Conservation (phyloP, 2,329 filamentous ascomycete genomes). For the Paraphoma chrysanthemicola region DNA sequence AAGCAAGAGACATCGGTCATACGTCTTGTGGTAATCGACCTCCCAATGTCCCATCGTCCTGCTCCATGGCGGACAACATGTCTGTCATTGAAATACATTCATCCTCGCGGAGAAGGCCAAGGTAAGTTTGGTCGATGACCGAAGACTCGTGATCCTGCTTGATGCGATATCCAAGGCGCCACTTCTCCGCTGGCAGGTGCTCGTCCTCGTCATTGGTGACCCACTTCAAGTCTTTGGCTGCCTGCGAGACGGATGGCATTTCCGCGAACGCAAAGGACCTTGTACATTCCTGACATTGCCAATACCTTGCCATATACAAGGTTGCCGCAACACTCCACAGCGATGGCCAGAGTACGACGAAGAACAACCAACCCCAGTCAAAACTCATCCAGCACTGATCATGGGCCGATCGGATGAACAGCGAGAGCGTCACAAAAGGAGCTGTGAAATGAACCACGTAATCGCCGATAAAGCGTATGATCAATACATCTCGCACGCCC, state of each 20-base stretch:
- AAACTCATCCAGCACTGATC: not conserved
- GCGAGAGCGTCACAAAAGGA: not conserved
- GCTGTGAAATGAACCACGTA: not conserved
- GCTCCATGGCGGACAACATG: not conserved
- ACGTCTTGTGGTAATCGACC: not conserved
- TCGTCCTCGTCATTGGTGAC: not conserved
- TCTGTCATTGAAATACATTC: not conserved
- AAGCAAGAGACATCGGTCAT: too few species aligned
- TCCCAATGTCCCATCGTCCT: not conserved
- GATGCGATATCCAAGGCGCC: not conserved
- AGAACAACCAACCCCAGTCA: conserved; percentile 1
- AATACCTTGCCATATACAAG: not conserved
- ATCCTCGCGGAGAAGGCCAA: not conserved
- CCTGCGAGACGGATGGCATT: not conserved
- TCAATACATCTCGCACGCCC: not conserved
- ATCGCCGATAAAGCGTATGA: not conserved
- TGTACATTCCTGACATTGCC: not conserved
- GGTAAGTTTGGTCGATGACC: not conserved
- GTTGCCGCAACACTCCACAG: not conserved
- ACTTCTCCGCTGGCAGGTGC: not conserved
- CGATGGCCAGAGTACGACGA: not conserved
- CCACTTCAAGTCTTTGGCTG: not conserved
- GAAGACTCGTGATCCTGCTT: not conserved
- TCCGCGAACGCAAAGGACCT: not conserved
- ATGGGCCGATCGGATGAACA: not conserved